Conservation (phyloP, 768 basidiomycete species). For the Rhodotorula paludigena region DNA sequence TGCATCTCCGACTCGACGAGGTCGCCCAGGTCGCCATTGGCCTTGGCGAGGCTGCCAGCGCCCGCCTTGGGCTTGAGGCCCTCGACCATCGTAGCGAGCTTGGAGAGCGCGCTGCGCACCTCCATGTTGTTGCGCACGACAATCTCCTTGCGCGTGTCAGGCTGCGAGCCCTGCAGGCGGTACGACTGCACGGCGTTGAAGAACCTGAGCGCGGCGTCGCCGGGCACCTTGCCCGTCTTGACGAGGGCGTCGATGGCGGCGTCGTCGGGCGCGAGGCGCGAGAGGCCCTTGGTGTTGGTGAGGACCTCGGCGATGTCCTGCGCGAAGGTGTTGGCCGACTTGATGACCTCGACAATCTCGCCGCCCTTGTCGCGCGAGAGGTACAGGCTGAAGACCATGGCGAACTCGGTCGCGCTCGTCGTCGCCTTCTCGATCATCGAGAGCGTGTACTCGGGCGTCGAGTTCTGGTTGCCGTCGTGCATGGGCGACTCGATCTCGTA, state of each 20-base stretch:
- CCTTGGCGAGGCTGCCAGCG: conserved; percentile 63
- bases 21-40: conserved; percentile 90
- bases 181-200: conserved; percentile 96
- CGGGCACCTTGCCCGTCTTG: conserved; percentile 72
- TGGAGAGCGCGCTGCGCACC: conserved; percentile 70
- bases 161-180: conserved; percentile 72
- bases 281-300: conserved; percentile 90
- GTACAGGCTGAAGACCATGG: conserved; percentile 85
- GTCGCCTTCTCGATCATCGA: conserved; percentile 97
- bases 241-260: conserved; percentile 89
- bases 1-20: conserved; percentile 96
- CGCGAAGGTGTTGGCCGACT: conserved; percentile 91
- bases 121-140: conserved; percentile 86
- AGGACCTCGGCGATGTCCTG: conserved; percentile 88
- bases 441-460: conserved; percentile 96
- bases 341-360: conserved; percentile 96
- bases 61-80: conserved; percentile 75
- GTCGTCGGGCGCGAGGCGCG: conserved; percentile 81
- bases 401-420: conserved; percentile 93
- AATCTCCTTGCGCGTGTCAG: conserved; percentile 69
- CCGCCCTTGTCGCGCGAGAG: conserved; percentile 76
- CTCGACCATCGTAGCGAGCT: conserved; percentile 83
- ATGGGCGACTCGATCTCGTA: conserved; percentile 96
- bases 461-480: conserved; percentile 87
- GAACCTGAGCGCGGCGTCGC: conserved; percentile 81